A percentile compares a stretch with the other conserved stretches of the same genome.
These are phyloP conservation scores for Bryoerythrophyllum caledonicum DNA, from an alignment of 225 moss, liverwort and hornwort genomes.

Conservation along the genomic window DNA sequence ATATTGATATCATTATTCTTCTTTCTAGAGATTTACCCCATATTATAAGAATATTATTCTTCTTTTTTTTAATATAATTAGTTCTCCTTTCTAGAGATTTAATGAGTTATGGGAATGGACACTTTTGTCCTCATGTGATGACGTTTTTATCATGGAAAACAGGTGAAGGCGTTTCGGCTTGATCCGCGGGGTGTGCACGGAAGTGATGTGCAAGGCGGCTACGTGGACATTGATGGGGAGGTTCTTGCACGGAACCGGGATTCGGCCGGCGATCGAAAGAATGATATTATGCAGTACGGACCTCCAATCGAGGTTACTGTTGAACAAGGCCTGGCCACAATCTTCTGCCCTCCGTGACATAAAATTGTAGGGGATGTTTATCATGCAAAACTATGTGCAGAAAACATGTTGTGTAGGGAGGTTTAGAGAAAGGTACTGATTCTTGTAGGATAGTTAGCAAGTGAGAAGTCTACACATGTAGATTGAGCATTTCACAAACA, in stretches of 20 bases:
- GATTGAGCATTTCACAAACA: background rate
- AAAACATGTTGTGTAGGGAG: background rate
- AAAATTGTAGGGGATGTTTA: too few species aligned
- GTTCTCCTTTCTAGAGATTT: too few species aligned
- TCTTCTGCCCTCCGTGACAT: constrained; percentile 70
- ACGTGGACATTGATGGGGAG: constrained; percentile 88
- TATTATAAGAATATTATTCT: too few species aligned
- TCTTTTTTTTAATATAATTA: too few species aligned
- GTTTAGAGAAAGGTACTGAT: background rate
- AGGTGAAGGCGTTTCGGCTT: constrained; percentile 89
- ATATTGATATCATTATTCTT: too few species aligned
- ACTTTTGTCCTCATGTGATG: background rate
- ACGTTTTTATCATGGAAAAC: background rate
- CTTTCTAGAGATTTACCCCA: too few species aligned
- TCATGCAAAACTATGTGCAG: background rate
- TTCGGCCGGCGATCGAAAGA: constrained; percentile 66
- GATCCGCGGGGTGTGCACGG: constrained; percentile 68
- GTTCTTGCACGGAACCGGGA: constrained; percentile 76
- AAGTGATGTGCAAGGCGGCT: constrained; percentile 71
- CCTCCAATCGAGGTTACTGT: constrained; percentile 75
- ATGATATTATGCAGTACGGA: constrained; percentile 84
- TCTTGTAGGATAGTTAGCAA: background rate
- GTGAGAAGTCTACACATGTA: too few species aligned
- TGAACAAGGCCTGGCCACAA: constrained; percentile 74
- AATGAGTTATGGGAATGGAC: too few species aligned